Evolutionary conservation across 495 filamentous ascomycete species (phyloP).

Genomic region (Penicillium paradoxum): DNA sequence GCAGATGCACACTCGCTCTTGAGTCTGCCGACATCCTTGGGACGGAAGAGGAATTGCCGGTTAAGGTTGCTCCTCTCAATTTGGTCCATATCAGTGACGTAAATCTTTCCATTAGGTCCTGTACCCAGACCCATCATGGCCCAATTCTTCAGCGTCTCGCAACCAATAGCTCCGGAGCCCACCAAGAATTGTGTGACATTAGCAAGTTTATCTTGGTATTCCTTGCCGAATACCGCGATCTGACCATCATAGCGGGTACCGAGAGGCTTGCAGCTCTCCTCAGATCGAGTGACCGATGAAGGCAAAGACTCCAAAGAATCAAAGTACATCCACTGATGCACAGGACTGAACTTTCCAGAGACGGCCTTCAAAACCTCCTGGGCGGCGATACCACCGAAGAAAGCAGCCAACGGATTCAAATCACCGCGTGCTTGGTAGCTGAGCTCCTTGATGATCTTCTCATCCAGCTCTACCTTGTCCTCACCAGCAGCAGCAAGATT

Average conservation of each 20-base stretch:
- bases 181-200: slow-evolving; percentile 91
- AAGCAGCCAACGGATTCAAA: slow-evolving; percentile 83
- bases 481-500: slow-evolving; percentile 58
- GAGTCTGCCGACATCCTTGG: slow-evolving; percentile 89
- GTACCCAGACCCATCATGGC: slow-evolving; percentile 95
- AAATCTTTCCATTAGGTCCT: slow-evolving; percentile 83
- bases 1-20: slow-evolving; percentile 95
- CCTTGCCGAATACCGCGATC: slow-evolving; percentile 90
- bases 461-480: slow-evolving; percentile 78
- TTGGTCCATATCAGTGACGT: slow-evolving; percentile 93
- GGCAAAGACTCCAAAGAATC: slow-evolving; percentile 95
- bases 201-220: slow-evolving; percentile 88
- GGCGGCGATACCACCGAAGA: slow-evolving; percentile 91
- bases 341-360: slow-evolving; percentile 93
- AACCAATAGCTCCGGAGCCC: slow-evolving; percentile 95
- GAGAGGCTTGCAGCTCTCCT: slow-evolving; percentile 79
- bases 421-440: slow-evolving; percentile 95
- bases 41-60: slow-evolving; percentile 92
- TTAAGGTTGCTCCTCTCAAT: slow-evolving; percentile 99
- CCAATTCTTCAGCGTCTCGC: slow-evolving; percentile 99
- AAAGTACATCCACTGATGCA: slow-evolving; percentile 93
- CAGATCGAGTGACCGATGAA: slow-evolving; percentile 62
- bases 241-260: slow-evolving; percentile 91
- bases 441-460: slow-evolving; percentile 88
- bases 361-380: slow-evolving; percentile 97